These are phyloP conservation scores for Cryptosporidium andersoni DNA, from an alignment of 169 alveolate species.

Conservation along the genomic window DNA sequence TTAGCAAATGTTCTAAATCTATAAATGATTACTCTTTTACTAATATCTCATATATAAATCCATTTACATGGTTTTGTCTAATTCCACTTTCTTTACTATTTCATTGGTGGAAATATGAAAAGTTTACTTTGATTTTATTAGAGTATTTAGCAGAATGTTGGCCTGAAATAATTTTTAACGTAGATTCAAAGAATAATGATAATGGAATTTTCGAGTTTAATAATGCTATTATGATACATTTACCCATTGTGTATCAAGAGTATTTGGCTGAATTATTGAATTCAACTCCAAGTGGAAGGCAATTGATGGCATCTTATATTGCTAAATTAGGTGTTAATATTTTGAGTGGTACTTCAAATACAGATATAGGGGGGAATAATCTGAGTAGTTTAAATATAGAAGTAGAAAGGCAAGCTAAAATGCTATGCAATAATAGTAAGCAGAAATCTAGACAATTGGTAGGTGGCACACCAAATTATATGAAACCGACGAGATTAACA, in stretches of 20 bases:
- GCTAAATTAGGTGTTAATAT: background rate
- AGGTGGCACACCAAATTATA: constrained; percentile 34
- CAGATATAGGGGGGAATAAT: background rate
- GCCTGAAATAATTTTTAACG: constrained; percentile 60
- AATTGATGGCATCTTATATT: constrained; percentile 20
- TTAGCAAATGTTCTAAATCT: background rate
- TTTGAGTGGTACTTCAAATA: no score
- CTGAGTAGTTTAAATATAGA: background rate
- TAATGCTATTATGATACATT: constrained; percentile 9
- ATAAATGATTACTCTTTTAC: background rate
- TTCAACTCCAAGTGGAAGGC: constrained; percentile 12
- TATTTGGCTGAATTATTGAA: constrained; percentile 49
- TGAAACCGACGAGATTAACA: constrained; percentile 54
- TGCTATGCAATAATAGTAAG: background rate
- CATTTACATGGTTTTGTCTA: constrained; percentile 41
- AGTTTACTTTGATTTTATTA: constrained; percentile 12
- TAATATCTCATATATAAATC: constrained; percentile 15
- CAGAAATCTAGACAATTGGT: background rate
- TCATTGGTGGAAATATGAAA: constrained; percentile 1
- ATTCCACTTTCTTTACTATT: constrained; percentile 20
- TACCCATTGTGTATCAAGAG: constrained; percentile 31
- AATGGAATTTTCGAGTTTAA: background rate
- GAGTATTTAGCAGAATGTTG: constrained; percentile 45
- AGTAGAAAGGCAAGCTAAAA: background rate
- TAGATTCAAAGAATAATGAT: background rate